These are phyloP conservation scores for Geotrichum phurueaensis DNA, from an alignment of 1,139 yeast species.

Conservation along the genomic window DNA sequence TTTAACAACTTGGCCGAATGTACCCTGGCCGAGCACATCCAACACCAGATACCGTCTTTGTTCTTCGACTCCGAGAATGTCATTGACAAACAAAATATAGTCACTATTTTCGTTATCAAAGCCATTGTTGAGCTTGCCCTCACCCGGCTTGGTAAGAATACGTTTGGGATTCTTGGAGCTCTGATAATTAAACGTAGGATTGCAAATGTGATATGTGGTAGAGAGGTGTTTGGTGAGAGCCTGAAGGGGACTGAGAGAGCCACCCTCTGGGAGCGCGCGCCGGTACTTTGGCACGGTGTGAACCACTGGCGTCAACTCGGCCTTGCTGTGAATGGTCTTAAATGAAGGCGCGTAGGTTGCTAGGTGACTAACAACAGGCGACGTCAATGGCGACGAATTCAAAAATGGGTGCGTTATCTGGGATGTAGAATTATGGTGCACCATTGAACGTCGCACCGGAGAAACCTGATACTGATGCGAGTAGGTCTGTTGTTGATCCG, in stretches of 20 bases:
- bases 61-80: constrained; percentile 82
- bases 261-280: constrained; percentile 71
- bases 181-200: constrained; percentile 79
- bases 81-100: constrained; percentile 89
- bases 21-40: constrained; percentile 91
- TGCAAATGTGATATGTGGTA: constrained; percentile 79
- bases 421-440: constrained; percentile 15
- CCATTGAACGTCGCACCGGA: constrained; percentile 6
- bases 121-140: constrained; percentile 76
- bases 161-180: constrained; percentile 84
- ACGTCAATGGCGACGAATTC: constrained; percentile 1
- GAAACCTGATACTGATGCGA: neutral
- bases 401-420: constrained; percentile 14
- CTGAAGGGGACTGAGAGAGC: constrained; percentile 76
- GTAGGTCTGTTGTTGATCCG: neutral
- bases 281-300: constrained; percentile 70
- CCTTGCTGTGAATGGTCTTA: constrained; percentile 40
- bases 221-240: constrained; percentile 76
- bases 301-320: constrained; percentile 58
- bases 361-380: neutral
- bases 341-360: constrained; percentile 40
- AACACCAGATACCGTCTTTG: constrained; percentile 78
- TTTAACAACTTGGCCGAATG: constrained; percentile 97
- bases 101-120: constrained; percentile 85
- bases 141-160: constrained; percentile 87